Evolutionary conservation across 2,329 filamentous ascomycete species (phyloP).

Genomic region (Cercospora berteroae): DNA sequence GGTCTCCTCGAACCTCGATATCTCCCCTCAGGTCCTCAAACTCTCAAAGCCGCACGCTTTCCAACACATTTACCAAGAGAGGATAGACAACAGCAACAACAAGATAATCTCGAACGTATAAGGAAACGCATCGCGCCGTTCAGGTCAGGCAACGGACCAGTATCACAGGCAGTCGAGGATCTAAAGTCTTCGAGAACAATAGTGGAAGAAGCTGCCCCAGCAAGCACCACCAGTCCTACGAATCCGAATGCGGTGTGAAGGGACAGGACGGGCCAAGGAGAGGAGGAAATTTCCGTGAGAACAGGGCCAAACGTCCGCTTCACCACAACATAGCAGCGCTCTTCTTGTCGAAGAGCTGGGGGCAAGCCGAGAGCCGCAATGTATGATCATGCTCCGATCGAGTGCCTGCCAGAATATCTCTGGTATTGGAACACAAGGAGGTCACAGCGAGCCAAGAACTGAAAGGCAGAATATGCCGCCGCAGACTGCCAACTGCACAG

Average conservation of each 20-base stretch:
- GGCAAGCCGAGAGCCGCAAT: background rate
- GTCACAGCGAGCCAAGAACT: background rate
- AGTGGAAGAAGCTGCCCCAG: conserved; percentile 18
- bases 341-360: background rate
- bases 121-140: conserved; percentile 16
- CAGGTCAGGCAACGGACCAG: conserved; percentile 7
- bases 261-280: too few relatives aligned
- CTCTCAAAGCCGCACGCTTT: conserved; percentile 33
- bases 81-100: conserved; percentile 6
- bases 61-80: conserved; percentile 31
- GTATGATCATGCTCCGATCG: background rate
- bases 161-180: background rate
- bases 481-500: background rate
- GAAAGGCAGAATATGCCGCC: background rate
- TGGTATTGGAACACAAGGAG: background rate
- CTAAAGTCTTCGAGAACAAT: background rate
- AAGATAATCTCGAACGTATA: background rate
- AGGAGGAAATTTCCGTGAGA: background rate
- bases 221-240: conserved; percentile 27
- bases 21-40: conserved; percentile 36
- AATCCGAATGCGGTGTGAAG: conserved; percentile 56
- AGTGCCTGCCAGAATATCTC: background rate
- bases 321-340: background rate
- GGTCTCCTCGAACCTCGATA: conserved; percentile 45
- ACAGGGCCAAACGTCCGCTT: background rate